Conservation (phyloP, 202 grass and related monocot genomes). For the Panicum hallii region DNA sequence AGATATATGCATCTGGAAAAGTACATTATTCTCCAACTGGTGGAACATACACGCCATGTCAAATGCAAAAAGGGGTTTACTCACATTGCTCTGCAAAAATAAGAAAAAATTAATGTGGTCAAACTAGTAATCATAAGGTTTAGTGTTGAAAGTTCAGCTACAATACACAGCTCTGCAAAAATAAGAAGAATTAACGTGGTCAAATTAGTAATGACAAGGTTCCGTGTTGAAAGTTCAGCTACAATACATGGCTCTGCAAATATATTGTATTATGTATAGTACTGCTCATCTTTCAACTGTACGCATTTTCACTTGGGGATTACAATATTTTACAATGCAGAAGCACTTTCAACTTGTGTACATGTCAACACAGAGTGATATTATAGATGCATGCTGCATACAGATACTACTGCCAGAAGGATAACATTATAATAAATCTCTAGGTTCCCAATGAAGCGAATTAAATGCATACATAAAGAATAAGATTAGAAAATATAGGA, state of each 20-base stretch:
- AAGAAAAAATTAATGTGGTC: neutral
- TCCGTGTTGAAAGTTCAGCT: slow-evolving; percentile 12
- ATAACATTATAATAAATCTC: neutral
- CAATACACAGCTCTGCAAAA: slow-evolving; percentile 13
- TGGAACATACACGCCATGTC: neutral
- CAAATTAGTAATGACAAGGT: slow-evolving; percentile 7
- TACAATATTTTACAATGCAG: neutral
- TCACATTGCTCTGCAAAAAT: slow-evolving; percentile 23
- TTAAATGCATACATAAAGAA: neutral
- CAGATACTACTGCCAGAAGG: neutral
- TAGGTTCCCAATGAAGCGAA: neutral
- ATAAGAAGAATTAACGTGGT: neutral
- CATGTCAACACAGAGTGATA: neutral
- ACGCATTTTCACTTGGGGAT: neutral
- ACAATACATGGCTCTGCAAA: neutral
- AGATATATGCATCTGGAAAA: slow-evolving; percentile 19
- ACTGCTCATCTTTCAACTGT: neutral
- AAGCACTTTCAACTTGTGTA: neutral
- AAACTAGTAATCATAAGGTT: neutral
- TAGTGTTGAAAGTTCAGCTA: neutral
- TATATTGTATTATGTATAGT: neutral
- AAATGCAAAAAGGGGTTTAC: neutral
- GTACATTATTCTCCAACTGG: neutral
- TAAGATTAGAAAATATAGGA: neutral
- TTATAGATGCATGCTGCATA: neutral